Conservation (phyloP, 108 stramenopile species). For the Fistulifera solaris region DNA sequence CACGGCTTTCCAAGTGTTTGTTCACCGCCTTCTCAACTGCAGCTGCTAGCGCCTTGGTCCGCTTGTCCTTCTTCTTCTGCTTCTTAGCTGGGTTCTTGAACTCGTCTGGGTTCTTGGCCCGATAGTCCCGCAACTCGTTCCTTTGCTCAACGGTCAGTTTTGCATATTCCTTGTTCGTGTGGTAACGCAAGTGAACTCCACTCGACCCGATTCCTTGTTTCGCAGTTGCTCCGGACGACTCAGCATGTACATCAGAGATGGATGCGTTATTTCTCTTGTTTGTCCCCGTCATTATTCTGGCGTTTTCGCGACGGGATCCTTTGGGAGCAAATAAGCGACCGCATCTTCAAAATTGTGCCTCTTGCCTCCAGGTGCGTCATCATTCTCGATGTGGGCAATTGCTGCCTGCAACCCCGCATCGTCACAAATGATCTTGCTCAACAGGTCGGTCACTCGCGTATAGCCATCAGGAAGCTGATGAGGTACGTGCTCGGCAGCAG, state of each 20-base stretch:
- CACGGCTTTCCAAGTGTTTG: constrained; percentile 6
- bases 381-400: constrained; percentile 7
- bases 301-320: too few relatives aligned
- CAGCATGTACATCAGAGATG: constrained; percentile 6
- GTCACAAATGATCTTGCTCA: too few relatives aligned
- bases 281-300: neutral
- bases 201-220: constrained; percentile 5
- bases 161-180: constrained; percentile 12
- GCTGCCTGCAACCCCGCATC: constrained; percentile 18
- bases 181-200: constrained; percentile 19
- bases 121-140: constrained; percentile 14
- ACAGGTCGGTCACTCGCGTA: too few relatives aligned
- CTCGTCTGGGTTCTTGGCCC: too few relatives aligned
- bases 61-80: constrained; percentile 1
- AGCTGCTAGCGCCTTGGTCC: neutral
- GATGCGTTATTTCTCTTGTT: constrained; percentile 5
- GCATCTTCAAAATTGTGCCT: too few relatives aligned
- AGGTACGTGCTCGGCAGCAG: neutral
- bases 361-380: constrained; percentile 4
- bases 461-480: too few relatives aligned
- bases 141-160: constrained; percentile 8
- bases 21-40: neutral
- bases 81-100: neutral
- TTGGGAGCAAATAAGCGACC: too few relatives aligned
- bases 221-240: constrained; percentile 10